phyloP scores from a whole-genome alignment of 2,329 filamentous ascomycete genomes.

The Fusarium subglutinans region DNA sequence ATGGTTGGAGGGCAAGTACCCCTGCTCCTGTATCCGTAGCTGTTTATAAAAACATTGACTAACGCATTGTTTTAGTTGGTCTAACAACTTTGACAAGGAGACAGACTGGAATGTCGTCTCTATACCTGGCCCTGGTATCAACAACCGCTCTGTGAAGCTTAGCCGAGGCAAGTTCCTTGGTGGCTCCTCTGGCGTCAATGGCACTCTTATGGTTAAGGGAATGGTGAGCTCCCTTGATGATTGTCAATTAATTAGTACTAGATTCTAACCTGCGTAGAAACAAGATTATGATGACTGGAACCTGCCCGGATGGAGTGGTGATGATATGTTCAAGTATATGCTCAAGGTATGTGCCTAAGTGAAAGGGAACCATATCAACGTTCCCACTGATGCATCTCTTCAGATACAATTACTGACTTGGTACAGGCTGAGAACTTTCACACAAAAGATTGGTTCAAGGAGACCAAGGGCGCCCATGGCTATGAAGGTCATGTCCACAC shows the following conservation, averaged over 20 bases:
- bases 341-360: constrained; percentile 52
- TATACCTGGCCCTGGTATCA: constrained; percentile 50
- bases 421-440: constrained; percentile 65
- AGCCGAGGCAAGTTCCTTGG: constrained; percentile 61
- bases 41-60: no score
- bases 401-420: background rate
- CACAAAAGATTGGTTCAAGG: constrained; percentile 65
- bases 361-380: background rate
- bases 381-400: background rate
- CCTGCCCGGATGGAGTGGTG: constrained; percentile 63
- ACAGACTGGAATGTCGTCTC: constrained; percentile 62
- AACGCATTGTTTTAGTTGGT: constrained; percentile 46
- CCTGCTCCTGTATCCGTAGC: no score
- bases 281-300: constrained; percentile 65
- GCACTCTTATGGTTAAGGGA: constrained; percentile 59
- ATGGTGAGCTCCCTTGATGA: constrained; percentile 22
- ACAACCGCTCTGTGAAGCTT: constrained; percentile 56
- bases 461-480: constrained; percentile 58
- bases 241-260: no score
- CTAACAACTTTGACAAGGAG: constrained; percentile 57
- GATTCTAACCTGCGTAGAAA: constrained; percentile 38
- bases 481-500: constrained; percentile 62
- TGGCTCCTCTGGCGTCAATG: constrained; percentile 60
- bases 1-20: constrained; percentile 58
- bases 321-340: constrained; percentile 66